Conservation (phyloP, 192 early-diverging fungal genomes). For the Piromyces finnis region DNA sequence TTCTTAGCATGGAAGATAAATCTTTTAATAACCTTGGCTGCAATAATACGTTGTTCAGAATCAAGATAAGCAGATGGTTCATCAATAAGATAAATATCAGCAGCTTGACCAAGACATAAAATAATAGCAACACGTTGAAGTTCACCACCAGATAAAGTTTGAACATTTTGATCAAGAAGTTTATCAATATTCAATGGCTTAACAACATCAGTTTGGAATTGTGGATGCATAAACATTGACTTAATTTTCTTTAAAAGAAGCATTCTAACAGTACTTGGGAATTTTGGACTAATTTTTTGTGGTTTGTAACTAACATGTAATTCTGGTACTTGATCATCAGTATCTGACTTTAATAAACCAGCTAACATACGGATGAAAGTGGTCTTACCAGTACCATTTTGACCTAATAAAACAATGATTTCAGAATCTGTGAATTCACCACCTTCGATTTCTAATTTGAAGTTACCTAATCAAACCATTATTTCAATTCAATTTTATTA, state of each 20-base stretch:
- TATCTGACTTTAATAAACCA: slow-evolving; percentile 59
- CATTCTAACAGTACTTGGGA: slow-evolving; percentile 75
- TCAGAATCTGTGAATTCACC: slow-evolving; percentile 92
- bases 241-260: slow-evolving; percentile 80
- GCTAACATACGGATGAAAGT: slow-evolving; percentile 91
- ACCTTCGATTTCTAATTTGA: slow-evolving; percentile 52
- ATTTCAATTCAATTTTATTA: not conserved
- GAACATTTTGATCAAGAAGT: slow-evolving; percentile 76
- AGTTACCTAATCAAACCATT: slow-evolving; percentile 29
- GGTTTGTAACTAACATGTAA: slow-evolving; percentile 90
- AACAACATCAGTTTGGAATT: slow-evolving; percentile 91
- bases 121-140: slow-evolving; percentile 97
- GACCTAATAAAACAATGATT: slow-evolving; percentile 93
- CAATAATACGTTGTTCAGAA: slow-evolving; percentile 97
- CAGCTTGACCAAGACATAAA: slow-evolving; percentile 67
- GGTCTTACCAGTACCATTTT: slow-evolving; percentile 97
- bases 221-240: slow-evolving; percentile 65
- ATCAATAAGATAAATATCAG: slow-evolving; percentile 94
- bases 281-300: slow-evolving; percentile 96
- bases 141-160: slow-evolving; percentile 85
- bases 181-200: slow-evolving; percentile 85
- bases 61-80: slow-evolving; percentile 96
- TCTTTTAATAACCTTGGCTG: slow-evolving; percentile 93
- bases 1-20: slow-evolving; percentile 91
- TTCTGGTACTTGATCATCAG: slow-evolving; percentile 58